phyloP scores from a whole-genome alignment of 2,329 filamentous ascomycete genomes.

The Diaporthe sp. region DNA sequence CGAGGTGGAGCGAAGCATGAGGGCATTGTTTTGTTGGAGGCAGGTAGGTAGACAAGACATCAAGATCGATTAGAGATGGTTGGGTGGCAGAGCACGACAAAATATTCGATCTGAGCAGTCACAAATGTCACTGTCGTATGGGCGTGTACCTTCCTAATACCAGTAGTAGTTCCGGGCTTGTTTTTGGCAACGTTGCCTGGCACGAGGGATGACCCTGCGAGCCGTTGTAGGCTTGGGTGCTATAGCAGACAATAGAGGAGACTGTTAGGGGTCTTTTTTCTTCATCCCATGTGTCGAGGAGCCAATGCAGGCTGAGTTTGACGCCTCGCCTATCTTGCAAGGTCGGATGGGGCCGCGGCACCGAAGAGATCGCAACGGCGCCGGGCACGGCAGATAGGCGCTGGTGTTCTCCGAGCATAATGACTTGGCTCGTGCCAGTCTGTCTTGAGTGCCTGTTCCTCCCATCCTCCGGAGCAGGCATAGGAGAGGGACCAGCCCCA shows the following conservation, averaged over 20 bases:
- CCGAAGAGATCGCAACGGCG: conserved; percentile 9
- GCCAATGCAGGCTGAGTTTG: conserved; percentile 24
- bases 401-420: conserved; percentile 10
- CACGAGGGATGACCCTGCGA: conserved; percentile 17
- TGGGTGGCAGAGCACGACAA: background rate
- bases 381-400: conserved; percentile 29
- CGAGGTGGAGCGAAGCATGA: background rate
- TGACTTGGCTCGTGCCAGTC: conserved; percentile 1
- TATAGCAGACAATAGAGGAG: background rate
- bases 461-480: background rate
- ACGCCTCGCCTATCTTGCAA: conserved; percentile 8
- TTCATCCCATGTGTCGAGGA: background rate
- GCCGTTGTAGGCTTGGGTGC: background rate
- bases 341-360: conserved; percentile 26
- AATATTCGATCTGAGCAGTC: background rate
- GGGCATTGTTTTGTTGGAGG: background rate
- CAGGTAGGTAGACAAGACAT: background rate
- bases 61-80: conserved; percentile 7
- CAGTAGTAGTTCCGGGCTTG: background rate
- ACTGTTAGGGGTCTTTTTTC: background rate
- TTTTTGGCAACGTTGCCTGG: background rate
- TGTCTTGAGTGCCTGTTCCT: background rate
- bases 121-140: conserved; percentile 2
- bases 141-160: conserved; percentile 15
- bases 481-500: background rate